Conservation (phyloP, 257 asterid species). For the Solanum pinnatisectum region DNA sequence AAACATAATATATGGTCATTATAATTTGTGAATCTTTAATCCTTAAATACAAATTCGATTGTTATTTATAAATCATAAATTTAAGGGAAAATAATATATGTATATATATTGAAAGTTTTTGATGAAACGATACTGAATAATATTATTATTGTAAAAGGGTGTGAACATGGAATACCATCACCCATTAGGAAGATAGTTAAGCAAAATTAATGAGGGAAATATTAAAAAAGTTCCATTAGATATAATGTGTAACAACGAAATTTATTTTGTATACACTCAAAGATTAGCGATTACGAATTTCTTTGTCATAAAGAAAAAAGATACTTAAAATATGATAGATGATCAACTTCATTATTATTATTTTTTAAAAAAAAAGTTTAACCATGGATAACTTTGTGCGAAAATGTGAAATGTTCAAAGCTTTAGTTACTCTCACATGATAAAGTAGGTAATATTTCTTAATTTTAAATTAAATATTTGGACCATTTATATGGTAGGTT, state of each 20-base stretch:
- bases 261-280: not conserved
- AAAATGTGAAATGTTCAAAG: not conserved
- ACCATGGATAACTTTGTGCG: not conserved
- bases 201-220: not conserved
- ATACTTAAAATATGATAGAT: too few species aligned
- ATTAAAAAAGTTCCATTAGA: not conserved
- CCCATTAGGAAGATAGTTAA: not conserved
- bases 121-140: not conserved
- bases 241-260: not conserved
- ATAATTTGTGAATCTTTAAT: not conserved
- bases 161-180: not conserved
- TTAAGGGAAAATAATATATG: not conserved
- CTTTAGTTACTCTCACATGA: not conserved
- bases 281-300: fast-evolving
- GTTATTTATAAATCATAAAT: not conserved
- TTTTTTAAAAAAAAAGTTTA: fast-evolving
- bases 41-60: not conserved
- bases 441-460: not conserved
- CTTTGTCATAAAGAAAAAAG: not conserved
- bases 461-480: not conserved
- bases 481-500: not conserved
- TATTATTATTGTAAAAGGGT: not conserved
- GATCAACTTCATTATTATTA: not conserved
- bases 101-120: not conserved
- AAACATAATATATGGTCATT: not conserved